Base-by-base conservation (phyloP, 306 rosid species). In the Vigna angularis region DNA sequence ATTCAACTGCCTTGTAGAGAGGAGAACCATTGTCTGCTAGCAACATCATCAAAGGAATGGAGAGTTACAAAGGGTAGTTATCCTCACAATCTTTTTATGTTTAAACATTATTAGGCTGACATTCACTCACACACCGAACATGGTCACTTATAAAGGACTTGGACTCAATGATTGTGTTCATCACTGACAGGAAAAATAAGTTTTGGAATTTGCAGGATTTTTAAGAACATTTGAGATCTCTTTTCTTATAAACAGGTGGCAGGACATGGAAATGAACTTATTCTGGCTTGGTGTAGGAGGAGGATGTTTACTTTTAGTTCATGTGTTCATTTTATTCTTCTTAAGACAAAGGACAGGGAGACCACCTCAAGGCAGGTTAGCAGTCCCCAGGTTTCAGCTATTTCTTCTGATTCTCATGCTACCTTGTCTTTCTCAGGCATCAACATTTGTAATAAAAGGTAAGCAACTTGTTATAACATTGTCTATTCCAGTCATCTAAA, bases 341-440 rank as follows among this genome's bases (percentile, higher is more conserved):
- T 73, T 88, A 50, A 83, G 83, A 80, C 80, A 87, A 81, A 84
- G 96, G 82, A 83, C 82, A 24, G 84, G 93, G 58, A 64, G 68
- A 70, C 63, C 88, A 70, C 87, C 83, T 63, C 83, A 72, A 74
- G 92, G 89, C 24, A 65, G 65, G 47, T 89, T 90, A 16, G 85
- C 86, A 63, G 78, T 83, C 18, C 96, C 93, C 16, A 88, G 93
- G 62, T 81, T 90, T 48, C 91, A 90, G 86, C 87, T 88, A 66
- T 80, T 87, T 80, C 85, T 88, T 74, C 74, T 88, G 62, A 85
- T 88, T 82, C 88, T 90, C 75, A 74, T 78, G 88, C 91, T 90
- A 73, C 96, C 96, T 45, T 88, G 89, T 58, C 80, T 90, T 82
- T 83, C 91, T 84, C 93, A 90, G 83, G 88, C 91, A 68, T 84